phyloP scores from a whole-genome alignment of 352 stramenopile species.

The Globisporangium alternatum region DNA sequence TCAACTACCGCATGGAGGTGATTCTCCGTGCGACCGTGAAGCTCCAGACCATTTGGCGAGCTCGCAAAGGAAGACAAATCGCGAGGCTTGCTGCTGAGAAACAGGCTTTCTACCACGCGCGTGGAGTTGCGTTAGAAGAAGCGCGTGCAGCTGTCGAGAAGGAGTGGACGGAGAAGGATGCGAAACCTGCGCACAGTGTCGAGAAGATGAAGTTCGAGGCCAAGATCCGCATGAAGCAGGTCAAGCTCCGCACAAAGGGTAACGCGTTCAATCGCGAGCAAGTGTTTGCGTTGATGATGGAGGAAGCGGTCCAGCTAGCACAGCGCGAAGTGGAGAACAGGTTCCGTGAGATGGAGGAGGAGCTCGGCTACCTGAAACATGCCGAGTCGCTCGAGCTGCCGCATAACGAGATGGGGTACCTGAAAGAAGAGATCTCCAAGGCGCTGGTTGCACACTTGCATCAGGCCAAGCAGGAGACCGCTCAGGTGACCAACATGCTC shows the following conservation, averaged over 20 bases:
- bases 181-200: conserved; percentile 62
- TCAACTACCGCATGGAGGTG: conserved; percentile 72
- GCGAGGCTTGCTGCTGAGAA: conserved; percentile 76
- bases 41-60: conserved; percentile 83
- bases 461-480: conserved; percentile 53
- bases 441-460: conserved; percentile 52
- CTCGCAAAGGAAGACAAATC: conserved; percentile 63
- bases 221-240: conserved; percentile 92
- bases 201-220: conserved; percentile 94
- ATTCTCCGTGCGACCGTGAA: conserved; percentile 67
- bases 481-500: conserved; percentile 39
- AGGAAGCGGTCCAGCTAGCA: conserved; percentile 77
- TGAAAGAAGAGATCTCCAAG: conserved; percentile 67
- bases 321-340: conserved; percentile 81
- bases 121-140: conserved; percentile 72
- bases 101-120: conserved; percentile 89
- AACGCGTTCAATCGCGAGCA: conserved; percentile 74
- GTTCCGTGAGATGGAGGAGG: conserved; percentile 87
- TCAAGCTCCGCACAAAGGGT: conserved; percentile 87
- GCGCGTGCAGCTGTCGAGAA: conserved; percentile 45
- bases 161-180: conserved; percentile 78
- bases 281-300: conserved; percentile 75
- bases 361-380: conserved; percentile 68
- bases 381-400: conserved; percentile 34
- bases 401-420: conserved; percentile 49